Evolutionary conservation across 169 alveolate species (phyloP).

Genomic region (Cryptosporidium xiaoi): DNA sequence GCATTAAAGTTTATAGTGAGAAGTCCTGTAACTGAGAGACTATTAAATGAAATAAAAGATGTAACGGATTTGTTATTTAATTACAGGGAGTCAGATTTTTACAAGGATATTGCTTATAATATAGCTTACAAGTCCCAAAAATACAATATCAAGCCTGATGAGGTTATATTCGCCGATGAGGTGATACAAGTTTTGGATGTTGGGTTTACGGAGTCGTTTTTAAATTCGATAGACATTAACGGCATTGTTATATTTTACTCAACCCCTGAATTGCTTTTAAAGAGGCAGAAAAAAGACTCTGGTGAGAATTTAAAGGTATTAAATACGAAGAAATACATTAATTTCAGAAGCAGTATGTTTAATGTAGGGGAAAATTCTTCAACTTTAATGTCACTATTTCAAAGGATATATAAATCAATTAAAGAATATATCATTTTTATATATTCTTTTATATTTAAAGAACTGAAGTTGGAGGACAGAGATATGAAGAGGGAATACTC

Average conservation of each 20-base stretch:
- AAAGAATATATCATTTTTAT: slow-evolving; percentile 5
- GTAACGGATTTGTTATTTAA: slow-evolving; percentile 29
- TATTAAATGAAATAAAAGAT: not conserved
- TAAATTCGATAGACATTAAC: slow-evolving; percentile 20
- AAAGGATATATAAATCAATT: slow-evolving; percentile 22
- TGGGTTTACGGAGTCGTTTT: slow-evolving; percentile 9
- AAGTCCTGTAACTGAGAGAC: slow-evolving; percentile 10
- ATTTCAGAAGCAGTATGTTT: not conserved
- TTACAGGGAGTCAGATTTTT: slow-evolving; percentile 53
- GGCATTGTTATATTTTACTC: slow-evolving; percentile 27
- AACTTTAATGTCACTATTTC: not conserved
- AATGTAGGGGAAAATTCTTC: too few relatives aligned
- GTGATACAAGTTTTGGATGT: slow-evolving; percentile 25
- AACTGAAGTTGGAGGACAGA: not conserved
- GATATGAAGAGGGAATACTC: not conserved
- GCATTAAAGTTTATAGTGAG: slow-evolving; percentile 14
- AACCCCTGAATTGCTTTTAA: not conserved
- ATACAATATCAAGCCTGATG: slow-evolving; percentile 28
- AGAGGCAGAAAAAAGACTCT: not conserved
- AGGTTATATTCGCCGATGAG: slow-evolving; percentile 41
- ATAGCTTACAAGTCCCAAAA: slow-evolving; percentile 38
- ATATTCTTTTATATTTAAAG: slow-evolving; percentile 6
- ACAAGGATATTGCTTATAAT: slow-evolving; percentile 46
- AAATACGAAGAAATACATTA: not conserved
- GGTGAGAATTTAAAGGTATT: slow-evolving; percentile 1